Evolutionary conservation across 108 stramenopile species (phyloP).

Genomic region (Cyclotella sp.): DNA sequence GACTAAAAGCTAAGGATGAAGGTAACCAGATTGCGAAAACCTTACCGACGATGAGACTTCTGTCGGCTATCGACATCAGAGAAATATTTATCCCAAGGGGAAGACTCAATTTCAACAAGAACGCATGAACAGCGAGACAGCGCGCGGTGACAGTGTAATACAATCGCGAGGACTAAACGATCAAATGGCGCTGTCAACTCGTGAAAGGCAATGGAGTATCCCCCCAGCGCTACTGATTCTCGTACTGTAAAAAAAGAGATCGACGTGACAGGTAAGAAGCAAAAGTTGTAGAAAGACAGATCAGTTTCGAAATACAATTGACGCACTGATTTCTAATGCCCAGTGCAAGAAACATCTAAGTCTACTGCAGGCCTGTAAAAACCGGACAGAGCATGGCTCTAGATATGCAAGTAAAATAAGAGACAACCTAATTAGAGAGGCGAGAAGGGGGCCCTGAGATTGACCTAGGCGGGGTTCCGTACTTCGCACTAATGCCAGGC

Average conservation of each 20-base stretch:
- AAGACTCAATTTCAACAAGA: constrained; percentile 68
- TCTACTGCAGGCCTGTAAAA: constrained; percentile 79
- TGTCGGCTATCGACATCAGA: constrained; percentile 56
- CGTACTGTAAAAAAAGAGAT: constrained; percentile 30
- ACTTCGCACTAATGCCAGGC: constrained; percentile 75
- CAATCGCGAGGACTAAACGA: constrained; percentile 63
- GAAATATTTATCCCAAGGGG: constrained; percentile 60
- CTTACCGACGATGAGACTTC: constrained; percentile 43
- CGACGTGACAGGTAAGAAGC: not conserved
- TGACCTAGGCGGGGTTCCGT: constrained; percentile 78
- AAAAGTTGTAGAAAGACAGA: not conserved
- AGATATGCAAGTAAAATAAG: constrained; percentile 69
- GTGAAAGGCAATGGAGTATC: constrained; percentile 67
- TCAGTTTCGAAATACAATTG: not conserved
- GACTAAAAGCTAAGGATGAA: not conserved
- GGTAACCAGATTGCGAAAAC: not conserved
- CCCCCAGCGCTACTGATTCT: constrained; percentile 73
- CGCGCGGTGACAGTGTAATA: constrained; percentile 78
- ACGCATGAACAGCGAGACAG: constrained; percentile 71
- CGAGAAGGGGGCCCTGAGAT: constrained; percentile 79
- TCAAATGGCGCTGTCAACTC: constrained; percentile 59
- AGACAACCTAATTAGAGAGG: constrained; percentile 76
- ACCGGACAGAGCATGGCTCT: constrained; percentile 79
- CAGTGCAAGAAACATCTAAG: constrained; percentile 82
- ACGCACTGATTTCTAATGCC: constrained; percentile 66